Conservation (phyloP, 2,329 filamentous ascomycete species). For the Penicillium sp. region DNA sequence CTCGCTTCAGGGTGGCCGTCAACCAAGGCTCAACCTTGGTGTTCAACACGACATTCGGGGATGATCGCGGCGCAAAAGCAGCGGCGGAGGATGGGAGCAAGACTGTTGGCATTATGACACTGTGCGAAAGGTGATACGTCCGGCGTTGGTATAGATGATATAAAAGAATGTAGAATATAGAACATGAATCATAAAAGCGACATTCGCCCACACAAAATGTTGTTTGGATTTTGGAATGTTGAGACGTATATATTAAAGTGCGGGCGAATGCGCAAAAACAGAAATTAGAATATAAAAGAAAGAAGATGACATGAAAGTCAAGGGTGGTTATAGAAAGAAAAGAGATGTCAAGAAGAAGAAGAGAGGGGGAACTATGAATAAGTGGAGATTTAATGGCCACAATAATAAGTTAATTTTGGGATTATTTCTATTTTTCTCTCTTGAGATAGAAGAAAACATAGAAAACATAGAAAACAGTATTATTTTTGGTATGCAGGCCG, state of each 20-base stretch:
- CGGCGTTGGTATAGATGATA: constrained; percentile 41
- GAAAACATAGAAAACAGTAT: background rate
- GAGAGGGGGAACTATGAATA: constrained; percentile 12
- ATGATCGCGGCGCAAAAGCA: constrained; percentile 89
- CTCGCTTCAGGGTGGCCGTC: constrained; percentile 92
- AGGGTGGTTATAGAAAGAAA: constrained; percentile 16
- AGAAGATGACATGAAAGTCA: constrained; percentile 22
- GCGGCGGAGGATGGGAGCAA: constrained; percentile 92
- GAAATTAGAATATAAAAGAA: constrained; percentile 29
- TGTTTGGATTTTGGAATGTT: constrained; percentile 10
- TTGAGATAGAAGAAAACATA: background rate
- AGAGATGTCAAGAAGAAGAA: constrained; percentile 7
- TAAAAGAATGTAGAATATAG: constrained; percentile 34
- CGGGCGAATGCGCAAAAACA: constrained; percentile 36
- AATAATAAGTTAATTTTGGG: constrained; percentile 8
- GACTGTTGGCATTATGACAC: constrained; percentile 77
- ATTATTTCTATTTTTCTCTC: constrained; percentile 3
- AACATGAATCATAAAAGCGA: constrained; percentile 36
- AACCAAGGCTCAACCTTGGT: constrained; percentile 95
- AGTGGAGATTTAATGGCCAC: constrained; percentile 16
- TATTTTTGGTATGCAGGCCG: constrained; percentile 9
- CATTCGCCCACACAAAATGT: constrained; percentile 39
- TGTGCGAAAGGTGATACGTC: constrained; percentile 53
- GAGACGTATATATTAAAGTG: constrained; percentile 33
- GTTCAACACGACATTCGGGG: constrained; percentile 90